Evolutionary conservation across 768 basidiomycete species (phyloP).

Genomic region (Dendrothele bispora): DNA sequence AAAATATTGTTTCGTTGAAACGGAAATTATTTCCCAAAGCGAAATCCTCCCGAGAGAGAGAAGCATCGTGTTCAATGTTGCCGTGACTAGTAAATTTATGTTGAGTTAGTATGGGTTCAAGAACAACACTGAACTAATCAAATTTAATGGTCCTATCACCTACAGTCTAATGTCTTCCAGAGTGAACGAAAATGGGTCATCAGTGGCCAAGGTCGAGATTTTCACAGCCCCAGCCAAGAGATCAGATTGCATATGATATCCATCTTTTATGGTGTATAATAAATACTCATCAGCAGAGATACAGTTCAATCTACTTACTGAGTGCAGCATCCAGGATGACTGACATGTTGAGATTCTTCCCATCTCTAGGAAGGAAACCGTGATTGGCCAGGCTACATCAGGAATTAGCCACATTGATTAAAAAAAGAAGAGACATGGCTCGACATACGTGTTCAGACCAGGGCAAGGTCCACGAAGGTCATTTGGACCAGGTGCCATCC

Average conservation of each 20-base stretch:
- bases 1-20: no score
- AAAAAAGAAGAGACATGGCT: neutral
- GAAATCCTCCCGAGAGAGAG: no score
- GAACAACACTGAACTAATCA: neutral
- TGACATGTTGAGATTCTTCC: constrained; percentile 10
- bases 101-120: no score
- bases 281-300: no score
- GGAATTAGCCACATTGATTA: neutral
- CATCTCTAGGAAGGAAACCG: constrained; percentile 9
- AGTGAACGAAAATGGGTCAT: neutral
- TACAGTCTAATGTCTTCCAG: neutral
- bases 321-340: neutral
- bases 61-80: no score
- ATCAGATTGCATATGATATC: neutral
- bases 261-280: no score
- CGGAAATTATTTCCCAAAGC: no score
- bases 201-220: neutral
- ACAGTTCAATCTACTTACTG: neutral
- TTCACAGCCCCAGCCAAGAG: neutral
- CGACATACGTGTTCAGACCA: constrained; percentile 12
- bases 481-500: constrained; percentile 4
- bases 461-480: constrained; percentile 12
- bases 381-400: constrained; percentile 4
- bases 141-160: neutral
- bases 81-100: no score